Conservation (phyloP, 1,139 yeast genomes). For the Hemisphaericaspora lyxosophila region DNA sequence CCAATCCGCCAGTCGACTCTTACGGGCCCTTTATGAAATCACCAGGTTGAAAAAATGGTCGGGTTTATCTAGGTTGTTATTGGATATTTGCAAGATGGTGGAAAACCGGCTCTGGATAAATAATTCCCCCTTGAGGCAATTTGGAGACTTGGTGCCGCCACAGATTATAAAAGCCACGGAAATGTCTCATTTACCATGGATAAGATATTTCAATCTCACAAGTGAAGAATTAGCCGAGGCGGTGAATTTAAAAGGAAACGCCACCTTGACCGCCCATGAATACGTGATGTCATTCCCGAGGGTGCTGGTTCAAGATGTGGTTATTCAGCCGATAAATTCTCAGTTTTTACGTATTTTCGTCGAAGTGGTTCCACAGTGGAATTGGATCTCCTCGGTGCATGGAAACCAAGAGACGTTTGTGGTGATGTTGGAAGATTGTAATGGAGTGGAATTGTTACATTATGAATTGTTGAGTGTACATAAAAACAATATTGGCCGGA, state of each 20-base stretch:
- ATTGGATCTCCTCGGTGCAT: slow-evolving; percentile 69
- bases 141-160: slow-evolving; percentile 54
- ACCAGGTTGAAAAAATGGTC: slow-evolving; percentile 76
- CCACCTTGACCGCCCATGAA: slow-evolving; percentile 63
- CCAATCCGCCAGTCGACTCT: slow-evolving; percentile 87
- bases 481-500: slow-evolving; percentile 47
- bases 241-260: slow-evolving; percentile 67
- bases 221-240: slow-evolving; percentile 83
- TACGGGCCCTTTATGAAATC: slow-evolving; percentile 84
- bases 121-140: slow-evolving; percentile 85
- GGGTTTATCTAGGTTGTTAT: slow-evolving; percentile 51
- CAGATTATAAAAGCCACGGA: slow-evolving; percentile 77
- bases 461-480: slow-evolving; percentile 55
- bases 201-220: slow-evolving; percentile 65
- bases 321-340: slow-evolving; percentile 79
- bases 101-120: slow-evolving; percentile 83
- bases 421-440: slow-evolving; percentile 76
- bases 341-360: slow-evolving; percentile 64
- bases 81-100: slow-evolving; percentile 76
- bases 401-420: slow-evolving; percentile 66
- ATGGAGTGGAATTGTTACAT: slow-evolving; percentile 73
- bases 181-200: slow-evolving; percentile 81
- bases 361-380: slow-evolving; percentile 69
- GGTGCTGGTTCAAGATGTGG: slow-evolving; percentile 53
- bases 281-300: slow-evolving; percentile 73